Conservation (phyloP, 2,329 filamentous ascomycete genomes). For the Xylariaceae sp. region DNA sequence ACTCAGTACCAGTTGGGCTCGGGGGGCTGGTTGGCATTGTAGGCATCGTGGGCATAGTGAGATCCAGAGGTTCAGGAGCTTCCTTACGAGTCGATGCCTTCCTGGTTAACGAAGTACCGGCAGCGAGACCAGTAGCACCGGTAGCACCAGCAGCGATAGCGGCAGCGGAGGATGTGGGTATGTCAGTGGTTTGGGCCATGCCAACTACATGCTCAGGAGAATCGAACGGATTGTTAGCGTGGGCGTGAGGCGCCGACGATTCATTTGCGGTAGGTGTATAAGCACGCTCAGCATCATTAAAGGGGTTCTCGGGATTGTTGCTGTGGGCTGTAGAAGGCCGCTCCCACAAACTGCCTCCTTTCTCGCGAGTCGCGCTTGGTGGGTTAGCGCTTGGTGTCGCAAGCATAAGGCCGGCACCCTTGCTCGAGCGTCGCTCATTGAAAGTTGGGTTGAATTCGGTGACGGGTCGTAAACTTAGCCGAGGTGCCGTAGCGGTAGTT, state of each 20-base stretch:
- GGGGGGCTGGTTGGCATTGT: slow-evolving; percentile 53
- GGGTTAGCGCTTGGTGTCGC: slow-evolving; percentile 34
- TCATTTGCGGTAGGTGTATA: slow-evolving; percentile 50
- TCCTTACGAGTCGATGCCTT: slow-evolving; percentile 64
- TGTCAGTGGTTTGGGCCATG: slow-evolving; percentile 44
- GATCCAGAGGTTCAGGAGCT: slow-evolving; percentile 57
- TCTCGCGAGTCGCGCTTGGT: slow-evolving; percentile 38
- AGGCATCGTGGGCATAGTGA: too few species aligned
- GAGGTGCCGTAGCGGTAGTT: slow-evolving; percentile 68
- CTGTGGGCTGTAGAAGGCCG: slow-evolving; percentile 52
- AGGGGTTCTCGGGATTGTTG: slow-evolving; percentile 70
- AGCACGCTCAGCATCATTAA: slow-evolving; percentile 62
- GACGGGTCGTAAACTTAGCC: slow-evolving; percentile 81
- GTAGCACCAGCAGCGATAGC: slow-evolving; percentile 47
- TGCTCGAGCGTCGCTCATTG: slow-evolving; percentile 58
- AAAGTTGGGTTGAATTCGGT: slow-evolving; percentile 81
- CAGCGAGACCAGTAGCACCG: slow-evolving; percentile 39
- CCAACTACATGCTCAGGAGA: slow-evolving; percentile 47
- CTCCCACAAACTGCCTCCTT: slow-evolving; percentile 52
- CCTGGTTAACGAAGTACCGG: slow-evolving; percentile 43
- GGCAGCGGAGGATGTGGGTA: slow-evolving; percentile 36
- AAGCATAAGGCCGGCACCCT: slow-evolving; percentile 50
- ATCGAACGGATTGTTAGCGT: slow-evolving; percentile 44
- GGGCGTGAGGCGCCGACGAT: slow-evolving; percentile 33
- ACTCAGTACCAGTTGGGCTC: slow-evolving; percentile 69